Base-by-base conservation (phyloP, 352 stramenopile species). In the Globisporangium perplexum region DNA sequence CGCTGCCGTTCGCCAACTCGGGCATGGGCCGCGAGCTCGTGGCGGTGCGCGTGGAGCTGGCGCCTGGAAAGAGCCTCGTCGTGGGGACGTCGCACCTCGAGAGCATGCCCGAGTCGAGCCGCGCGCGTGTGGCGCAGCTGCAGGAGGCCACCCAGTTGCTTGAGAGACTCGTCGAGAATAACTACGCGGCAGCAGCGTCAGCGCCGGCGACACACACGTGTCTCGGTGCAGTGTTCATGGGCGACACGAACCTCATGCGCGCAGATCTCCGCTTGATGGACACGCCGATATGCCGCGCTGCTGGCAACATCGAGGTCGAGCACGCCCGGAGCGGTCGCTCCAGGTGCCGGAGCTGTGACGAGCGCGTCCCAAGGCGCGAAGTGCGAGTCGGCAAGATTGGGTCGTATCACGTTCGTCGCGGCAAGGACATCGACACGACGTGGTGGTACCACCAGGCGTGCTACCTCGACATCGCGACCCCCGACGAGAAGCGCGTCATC, bases 21-120 rank as follows among this genome's bases (percentile, higher is more conserved):
- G 74, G 71, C 24, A 92, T 92, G 82, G 82, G 77, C 10, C 62
- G 82, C 23, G 82, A 92, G 53, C 64, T 92, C 26, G 70, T 92
- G 18, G 23, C 70, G 1, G 78, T 82, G 65, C 53, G 75, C 10
- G 66, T 92, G 7, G 66, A 88, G 47, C 57, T 74, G 7, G 65
- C 74, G 38, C 69, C 66, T 1, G 70, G 69, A 11, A 50, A 60
- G n/a, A 68, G 66, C 23, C 66, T 92, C 41, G 51, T 86, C 4
- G 71, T 90, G 15, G 77, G 65, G 8, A 90, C 82, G 28, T 71
- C 77, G 15, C 82, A 92, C 48, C 64, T 92, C 18, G 82, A 92
- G 55, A 89, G 77, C 59, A 62, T 89, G 44, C 78, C 77, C 17
- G 57, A 89, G 53, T 86, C 81, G 44, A 63, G 63, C 17, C 46